Evolutionary conservation across 164 flowering plant genomes (phyloP).

Genomic region (Chimonanthus salicifolius): DNA sequence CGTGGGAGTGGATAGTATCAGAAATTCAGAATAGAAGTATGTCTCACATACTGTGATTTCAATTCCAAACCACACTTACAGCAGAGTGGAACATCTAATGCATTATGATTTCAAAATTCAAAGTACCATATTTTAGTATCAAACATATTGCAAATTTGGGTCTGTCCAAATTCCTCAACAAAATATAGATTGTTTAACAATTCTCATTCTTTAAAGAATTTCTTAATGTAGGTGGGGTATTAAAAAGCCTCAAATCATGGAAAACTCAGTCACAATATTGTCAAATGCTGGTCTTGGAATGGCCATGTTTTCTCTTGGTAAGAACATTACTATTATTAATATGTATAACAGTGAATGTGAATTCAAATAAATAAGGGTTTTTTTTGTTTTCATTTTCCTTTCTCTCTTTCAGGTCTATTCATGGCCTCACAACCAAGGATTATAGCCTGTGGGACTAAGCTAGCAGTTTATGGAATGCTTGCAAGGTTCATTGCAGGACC

Average conservation of each 20-base stretch:
- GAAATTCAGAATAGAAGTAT: too few species aligned
- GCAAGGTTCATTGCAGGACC: constrained; percentile 35
- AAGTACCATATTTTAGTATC: too few species aligned
- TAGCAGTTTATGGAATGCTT: constrained; percentile 28
- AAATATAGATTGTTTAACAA: too few species aligned
- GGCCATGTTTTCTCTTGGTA: constrained; percentile 48
- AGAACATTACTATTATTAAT: constrained; percentile 3
- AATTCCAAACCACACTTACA: not conserved
- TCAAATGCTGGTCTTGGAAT: constrained; percentile 42
- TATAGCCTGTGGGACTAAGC: constrained; percentile 36
- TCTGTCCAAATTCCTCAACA: not conserved
- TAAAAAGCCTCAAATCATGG: constrained; percentile 28
- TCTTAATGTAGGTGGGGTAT: constrained; percentile 24
- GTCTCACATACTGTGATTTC: not conserved
- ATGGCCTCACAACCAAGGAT: constrained; percentile 41
- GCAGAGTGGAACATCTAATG: too few species aligned
- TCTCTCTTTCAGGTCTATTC: constrained; percentile 26
- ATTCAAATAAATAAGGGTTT: not conserved
- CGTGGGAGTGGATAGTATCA: too few species aligned
- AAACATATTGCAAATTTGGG: not conserved
- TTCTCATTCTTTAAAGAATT: not conserved
- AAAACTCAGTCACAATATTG: constrained; percentile 30
- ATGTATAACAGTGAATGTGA: not conserved
- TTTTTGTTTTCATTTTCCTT: not conserved
- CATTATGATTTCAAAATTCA: too few species aligned